These are phyloP conservation scores for Nicotiana tabacum DNA, from an alignment of 257 asterid species.

Conservation along the genomic window DNA sequence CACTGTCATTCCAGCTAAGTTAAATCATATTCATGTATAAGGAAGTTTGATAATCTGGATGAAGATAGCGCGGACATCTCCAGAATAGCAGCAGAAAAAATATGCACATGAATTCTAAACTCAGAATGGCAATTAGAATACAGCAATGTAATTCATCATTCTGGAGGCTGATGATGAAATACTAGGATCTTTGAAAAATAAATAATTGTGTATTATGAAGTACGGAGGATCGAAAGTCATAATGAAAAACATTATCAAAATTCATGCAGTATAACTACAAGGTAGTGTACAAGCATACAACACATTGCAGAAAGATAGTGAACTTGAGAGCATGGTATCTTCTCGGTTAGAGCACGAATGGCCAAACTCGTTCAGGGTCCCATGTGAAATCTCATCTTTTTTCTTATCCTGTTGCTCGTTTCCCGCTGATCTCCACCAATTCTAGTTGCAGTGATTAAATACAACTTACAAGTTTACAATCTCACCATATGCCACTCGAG, in stretches of 20 bases:
- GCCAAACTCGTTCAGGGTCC: not conserved
- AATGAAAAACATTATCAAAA: not conserved
- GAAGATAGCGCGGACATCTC: not conserved
- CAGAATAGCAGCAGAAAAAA: not conserved
- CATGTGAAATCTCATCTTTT: not conserved
- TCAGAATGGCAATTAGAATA: not conserved
- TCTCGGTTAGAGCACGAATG: slow-evolving; percentile 3
- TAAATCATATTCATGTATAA: not conserved
- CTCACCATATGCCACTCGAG: not conserved
- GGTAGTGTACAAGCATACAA: not conserved
- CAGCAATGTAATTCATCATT: not conserved
- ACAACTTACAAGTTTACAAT: not conserved
- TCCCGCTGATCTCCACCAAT: not conserved
- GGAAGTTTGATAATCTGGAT: not conserved
- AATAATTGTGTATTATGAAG: not conserved
- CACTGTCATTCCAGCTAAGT: not conserved
- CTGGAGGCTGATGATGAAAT: not conserved
- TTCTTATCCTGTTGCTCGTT: not conserved
- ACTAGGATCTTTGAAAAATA: not conserved
- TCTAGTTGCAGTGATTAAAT: not conserved
- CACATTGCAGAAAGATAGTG: not conserved
- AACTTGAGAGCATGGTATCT: not conserved
- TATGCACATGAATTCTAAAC: not conserved
- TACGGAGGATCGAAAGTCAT: not conserved
- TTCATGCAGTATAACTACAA: not conserved